phyloP scores from a whole-genome alignment of 2,329 filamentous ascomycete species.

The Cyphellophora attinorum region DNA sequence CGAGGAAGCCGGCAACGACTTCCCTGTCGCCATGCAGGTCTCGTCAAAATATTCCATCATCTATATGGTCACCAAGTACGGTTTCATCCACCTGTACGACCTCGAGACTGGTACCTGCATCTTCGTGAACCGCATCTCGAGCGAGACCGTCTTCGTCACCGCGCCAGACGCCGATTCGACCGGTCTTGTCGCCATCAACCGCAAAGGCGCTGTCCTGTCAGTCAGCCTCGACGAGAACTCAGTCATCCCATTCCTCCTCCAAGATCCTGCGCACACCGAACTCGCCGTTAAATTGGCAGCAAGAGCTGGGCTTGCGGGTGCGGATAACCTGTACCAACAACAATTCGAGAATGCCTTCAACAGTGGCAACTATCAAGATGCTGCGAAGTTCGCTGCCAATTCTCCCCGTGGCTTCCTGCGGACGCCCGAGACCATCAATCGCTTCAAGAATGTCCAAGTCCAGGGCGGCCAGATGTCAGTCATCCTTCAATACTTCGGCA shows the following conservation, averaged over 20 bases:
- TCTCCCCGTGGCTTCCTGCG: slow-evolving; percentile 92
- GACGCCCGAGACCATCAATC: slow-evolving; percentile 88
- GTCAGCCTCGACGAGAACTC: slow-evolving; percentile 88
- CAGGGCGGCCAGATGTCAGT: slow-evolving; percentile 70
- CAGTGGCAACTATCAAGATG: slow-evolving; percentile 71
- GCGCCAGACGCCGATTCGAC: slow-evolving; percentile 72
- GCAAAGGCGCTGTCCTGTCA: slow-evolving; percentile 91
- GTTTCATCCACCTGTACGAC: slow-evolving; percentile 97
- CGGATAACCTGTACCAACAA: slow-evolving; percentile 83
- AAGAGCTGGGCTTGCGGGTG: slow-evolving; percentile 83
- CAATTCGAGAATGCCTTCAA: slow-evolving; percentile 85
- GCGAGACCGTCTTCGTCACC: slow-evolving; percentile 97
- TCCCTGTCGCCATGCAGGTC: slow-evolving; percentile 95
- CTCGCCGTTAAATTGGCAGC: slow-evolving; percentile 95
- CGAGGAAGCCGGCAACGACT: slow-evolving; percentile 88
- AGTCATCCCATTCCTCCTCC: slow-evolving; percentile 87
- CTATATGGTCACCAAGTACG: slow-evolving; percentile 96
- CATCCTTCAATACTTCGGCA: slow-evolving; percentile 95
- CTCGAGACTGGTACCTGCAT: slow-evolving; percentile 91
- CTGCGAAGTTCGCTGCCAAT: slow-evolving; percentile 92
- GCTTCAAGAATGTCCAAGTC: slow-evolving; percentile 76
- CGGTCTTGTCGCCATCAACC: slow-evolving; percentile 90
- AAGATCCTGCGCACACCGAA: slow-evolving; percentile 88
- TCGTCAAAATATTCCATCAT: slow-evolving; percentile 94
- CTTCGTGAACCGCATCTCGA: slow-evolving; percentile 99